Conservation (phyloP, 2,329 filamentous ascomycete genomes). For the Stromatinia cepivora region DNA sequence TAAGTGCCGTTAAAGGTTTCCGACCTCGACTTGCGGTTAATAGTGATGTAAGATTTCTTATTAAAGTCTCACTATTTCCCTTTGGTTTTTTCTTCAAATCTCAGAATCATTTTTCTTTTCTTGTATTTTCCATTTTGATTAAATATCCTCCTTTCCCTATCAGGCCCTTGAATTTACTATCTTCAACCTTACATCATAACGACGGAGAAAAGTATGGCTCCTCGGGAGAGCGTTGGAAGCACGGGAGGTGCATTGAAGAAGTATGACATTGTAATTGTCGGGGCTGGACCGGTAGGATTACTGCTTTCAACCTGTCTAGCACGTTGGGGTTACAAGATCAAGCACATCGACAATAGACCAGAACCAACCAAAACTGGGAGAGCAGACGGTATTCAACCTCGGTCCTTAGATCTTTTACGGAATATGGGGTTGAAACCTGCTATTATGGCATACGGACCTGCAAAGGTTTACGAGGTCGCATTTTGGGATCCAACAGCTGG, state of each 20-base stretch:
- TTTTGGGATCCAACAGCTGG: conserved; percentile 67
- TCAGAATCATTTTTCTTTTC: background rate
- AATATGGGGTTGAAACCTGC: conserved; percentile 88
- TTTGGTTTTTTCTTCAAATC: background rate
- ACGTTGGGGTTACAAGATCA: conserved; percentile 92
- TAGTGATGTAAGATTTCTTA: conserved; percentile 8
- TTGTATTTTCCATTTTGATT: background rate
- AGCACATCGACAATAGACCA: conserved; percentile 88
- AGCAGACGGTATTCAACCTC: conserved; percentile 88
- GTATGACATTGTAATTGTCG: conserved; percentile 77
- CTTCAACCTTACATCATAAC: background rate
- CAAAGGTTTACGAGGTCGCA: conserved; percentile 77
- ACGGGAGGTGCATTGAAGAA: conserved; percentile 27
- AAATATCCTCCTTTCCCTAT: background rate
- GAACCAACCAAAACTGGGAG: conserved; percentile 84
- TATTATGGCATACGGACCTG: conserved; percentile 85
- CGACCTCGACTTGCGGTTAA: background rate
- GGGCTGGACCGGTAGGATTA: conserved; percentile 84
- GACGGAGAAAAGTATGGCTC: conserved; percentile 34
- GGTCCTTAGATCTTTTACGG: conserved; percentile 80
- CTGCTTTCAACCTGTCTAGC: conserved; percentile 85
- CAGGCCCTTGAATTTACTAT: background rate
- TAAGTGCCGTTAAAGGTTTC: conserved; percentile 11
- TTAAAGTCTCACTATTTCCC: background rate
- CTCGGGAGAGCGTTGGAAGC: conserved; percentile 27